phyloP scores from a whole-genome alignment of 2,329 filamentous ascomycete species.

The Phaeomoniella chlamydospora region DNA sequence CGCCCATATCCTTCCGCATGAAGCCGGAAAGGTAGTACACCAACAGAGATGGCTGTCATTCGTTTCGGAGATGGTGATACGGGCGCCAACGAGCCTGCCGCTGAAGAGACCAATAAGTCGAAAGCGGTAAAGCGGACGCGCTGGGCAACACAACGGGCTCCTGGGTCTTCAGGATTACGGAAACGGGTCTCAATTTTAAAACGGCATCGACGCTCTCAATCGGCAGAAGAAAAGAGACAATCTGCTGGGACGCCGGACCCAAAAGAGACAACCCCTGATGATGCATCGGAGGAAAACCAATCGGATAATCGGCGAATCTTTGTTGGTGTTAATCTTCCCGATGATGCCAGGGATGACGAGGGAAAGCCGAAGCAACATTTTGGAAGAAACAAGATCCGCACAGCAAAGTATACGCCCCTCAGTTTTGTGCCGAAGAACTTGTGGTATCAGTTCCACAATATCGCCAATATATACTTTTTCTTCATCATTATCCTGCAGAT shows the following conservation, averaged over 20 bases:
- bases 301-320: slow-evolving; percentile 49
- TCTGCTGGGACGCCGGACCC: slow-evolving; percentile 27
- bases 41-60: not conserved
- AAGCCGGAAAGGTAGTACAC: not conserved
- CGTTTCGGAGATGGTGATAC: not conserved
- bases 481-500: slow-evolving; percentile 94
- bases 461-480: slow-evolving; percentile 96
- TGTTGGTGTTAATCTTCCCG: slow-evolving; percentile 74
- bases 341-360: slow-evolving; percentile 62
- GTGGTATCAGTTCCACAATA: slow-evolving; percentile 96
- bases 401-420: slow-evolving; percentile 89
- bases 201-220: slow-evolving; percentile 48
- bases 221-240: slow-evolving; percentile 55
- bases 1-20: no score
- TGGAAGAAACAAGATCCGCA: slow-evolving; percentile 90
- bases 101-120: slow-evolving; percentile 30
- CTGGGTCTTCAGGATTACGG: slow-evolving; percentile 55
- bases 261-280: slow-evolving; percentile 17
- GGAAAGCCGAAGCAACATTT: slow-evolving; percentile 58
- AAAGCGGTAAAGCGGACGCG: slow-evolving; percentile 63
- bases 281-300: slow-evolving; percentile 17
- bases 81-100: not conserved
- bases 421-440: slow-evolving; percentile 95
- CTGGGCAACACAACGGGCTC: slow-evolving; percentile 91
- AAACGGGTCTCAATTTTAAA: slow-evolving; percentile 77